phyloP scores from a whole-genome alignment of 2,329 filamentous ascomycete genomes.

The Colletotrichum liriopes region DNA sequence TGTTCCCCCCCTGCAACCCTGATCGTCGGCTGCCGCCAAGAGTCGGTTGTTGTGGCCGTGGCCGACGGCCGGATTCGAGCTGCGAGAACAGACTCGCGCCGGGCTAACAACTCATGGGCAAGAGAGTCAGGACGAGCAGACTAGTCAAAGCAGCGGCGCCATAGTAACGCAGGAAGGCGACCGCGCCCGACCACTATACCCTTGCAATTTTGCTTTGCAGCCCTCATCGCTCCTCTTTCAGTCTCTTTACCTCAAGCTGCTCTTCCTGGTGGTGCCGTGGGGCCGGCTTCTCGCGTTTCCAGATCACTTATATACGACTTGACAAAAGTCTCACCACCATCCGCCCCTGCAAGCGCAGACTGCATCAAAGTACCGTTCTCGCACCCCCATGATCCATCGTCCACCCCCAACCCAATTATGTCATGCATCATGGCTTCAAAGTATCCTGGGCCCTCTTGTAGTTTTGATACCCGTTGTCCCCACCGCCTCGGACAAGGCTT shows the following conservation, averaged over 20 bases:
- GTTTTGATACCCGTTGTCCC: slow-evolving; percentile 50
- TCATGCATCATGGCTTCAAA: slow-evolving; percentile 59
- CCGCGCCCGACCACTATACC: slow-evolving; percentile 19
- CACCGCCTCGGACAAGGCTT: slow-evolving; percentile 41
- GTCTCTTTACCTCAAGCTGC: slow-evolving; percentile 17
- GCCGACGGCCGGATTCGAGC: slow-evolving; percentile 31
- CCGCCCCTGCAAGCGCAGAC: slow-evolving; percentile 42
- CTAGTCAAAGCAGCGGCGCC: slow-evolving; percentile 41
- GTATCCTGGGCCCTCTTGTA: slow-evolving; percentile 55
- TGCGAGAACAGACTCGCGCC: slow-evolving; percentile 39
- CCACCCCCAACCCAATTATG: slow-evolving; percentile 58
- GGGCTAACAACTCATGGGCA: slow-evolving; percentile 29
- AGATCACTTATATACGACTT: slow-evolving; percentile 36
- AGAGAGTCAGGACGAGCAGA: slow-evolving; percentile 29
- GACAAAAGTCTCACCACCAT: slow-evolving; percentile 44
- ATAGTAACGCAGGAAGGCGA: slow-evolving; percentile 15
- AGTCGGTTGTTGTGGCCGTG: slow-evolving; percentile 40
- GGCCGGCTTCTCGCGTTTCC: neutral
- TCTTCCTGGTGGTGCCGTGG: slow-evolving; percentile 2
- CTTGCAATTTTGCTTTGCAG: slow-evolving; percentile 35
- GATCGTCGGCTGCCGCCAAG: slow-evolving; percentile 45
- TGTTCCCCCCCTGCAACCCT: slow-evolving; percentile 40
- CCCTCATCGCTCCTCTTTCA: slow-evolving; percentile 17
- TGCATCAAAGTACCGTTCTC: slow-evolving; percentile 33
- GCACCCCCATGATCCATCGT: slow-evolving; percentile 34